A percentile compares a stretch with the other conserved stretches of the same genome.
phyloP scores from a whole-genome alignment of 495 filamentous ascomycete genomes.

The Parathielavia appendiculata region DNA sequence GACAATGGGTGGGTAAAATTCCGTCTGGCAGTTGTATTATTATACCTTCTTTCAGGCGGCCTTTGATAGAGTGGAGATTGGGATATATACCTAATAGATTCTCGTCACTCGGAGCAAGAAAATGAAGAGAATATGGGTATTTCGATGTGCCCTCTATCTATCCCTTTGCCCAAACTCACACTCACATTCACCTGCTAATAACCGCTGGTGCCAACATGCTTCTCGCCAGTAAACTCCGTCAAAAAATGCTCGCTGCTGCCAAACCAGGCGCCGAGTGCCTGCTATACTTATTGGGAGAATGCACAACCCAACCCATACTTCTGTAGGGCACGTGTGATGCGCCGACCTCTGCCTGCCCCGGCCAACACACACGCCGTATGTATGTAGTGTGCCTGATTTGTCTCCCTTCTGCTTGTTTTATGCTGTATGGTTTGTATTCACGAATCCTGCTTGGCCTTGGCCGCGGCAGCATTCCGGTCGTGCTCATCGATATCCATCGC shows the following conservation, averaged over 20 bases:
- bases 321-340: not conserved
- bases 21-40: not conserved
- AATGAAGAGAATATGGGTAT: not conserved
- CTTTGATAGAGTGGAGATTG: slow-evolving; percentile 4
- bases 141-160: not conserved
- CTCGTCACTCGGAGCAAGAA: not conserved
- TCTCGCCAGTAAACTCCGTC: slow-evolving; percentile 2
- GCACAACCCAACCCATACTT: not conserved
- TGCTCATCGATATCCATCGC: slow-evolving; percentile 94
- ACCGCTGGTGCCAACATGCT: not conserved
- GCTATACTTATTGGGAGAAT: not conserved
- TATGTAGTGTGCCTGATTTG: not conserved
- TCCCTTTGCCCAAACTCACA: not conserved
- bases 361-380: not conserved
- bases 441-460: slow-evolving; percentile 25
- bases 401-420: not conserved
- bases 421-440: slow-evolving; percentile 4
- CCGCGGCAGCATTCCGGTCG: slow-evolving; percentile 61
- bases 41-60: not conserved
- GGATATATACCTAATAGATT: not conserved
- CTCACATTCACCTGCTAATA: slow-evolving; percentile 1
- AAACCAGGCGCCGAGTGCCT: not conserved
- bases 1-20: slow-evolving; percentile 34
- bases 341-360: not conserved
- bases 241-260: slow-evolving; percentile 4